Percentiles rank a stretch among this genome's conserved stretches.
These are phyloP conservation scores for Saksenaea vasiformis DNA, from an alignment of 371 early-diverging fungal genomes.

Conservation along the genomic window DNA sequence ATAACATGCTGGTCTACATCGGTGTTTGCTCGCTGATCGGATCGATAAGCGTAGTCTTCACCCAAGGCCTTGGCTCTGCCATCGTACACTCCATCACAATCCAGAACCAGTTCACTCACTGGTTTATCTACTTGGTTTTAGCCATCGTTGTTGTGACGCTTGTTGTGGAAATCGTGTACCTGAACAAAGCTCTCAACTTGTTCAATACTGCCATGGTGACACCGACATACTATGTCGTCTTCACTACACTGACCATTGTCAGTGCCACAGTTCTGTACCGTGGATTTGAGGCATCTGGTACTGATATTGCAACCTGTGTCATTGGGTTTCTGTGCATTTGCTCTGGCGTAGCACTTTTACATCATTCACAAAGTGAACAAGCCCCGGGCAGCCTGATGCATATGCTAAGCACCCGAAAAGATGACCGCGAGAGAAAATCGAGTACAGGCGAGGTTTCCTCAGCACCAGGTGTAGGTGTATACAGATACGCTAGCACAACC, in stretches of 20 bases:
- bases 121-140: conserved; percentile 86
- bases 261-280: conserved; percentile 87
- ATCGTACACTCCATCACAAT: conserved; percentile 82
- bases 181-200: conserved; percentile 94
- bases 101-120: conserved; percentile 87
- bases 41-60: conserved; percentile 91
- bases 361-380: conserved; percentile 39
- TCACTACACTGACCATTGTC: conserved; percentile 90
- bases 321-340: conserved; percentile 90
- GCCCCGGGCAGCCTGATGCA: not conserved
- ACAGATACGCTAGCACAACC: conserved; percentile 34
- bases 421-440: not conserved
- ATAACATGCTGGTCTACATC: conserved; percentile 86
- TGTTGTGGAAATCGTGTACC: conserved; percentile 89
- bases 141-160: conserved; percentile 77
- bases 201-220: conserved; percentile 93
- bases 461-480: conserved; percentile 35
- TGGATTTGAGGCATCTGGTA: conserved; percentile 81
- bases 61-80: conserved; percentile 90
- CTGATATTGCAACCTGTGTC: conserved; percentile 81
- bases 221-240: conserved; percentile 92
- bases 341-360: conserved; percentile 47
- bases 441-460: conserved; percentile 27
- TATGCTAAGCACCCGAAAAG: conserved; percentile 7
- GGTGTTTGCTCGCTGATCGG: conserved; percentile 88